Evolutionary conservation across 2,329 filamentous ascomycete genomes (phyloP), one percentile per base, ranked within the genome.

Genomic region (Cordyceps javanica): DNA sequence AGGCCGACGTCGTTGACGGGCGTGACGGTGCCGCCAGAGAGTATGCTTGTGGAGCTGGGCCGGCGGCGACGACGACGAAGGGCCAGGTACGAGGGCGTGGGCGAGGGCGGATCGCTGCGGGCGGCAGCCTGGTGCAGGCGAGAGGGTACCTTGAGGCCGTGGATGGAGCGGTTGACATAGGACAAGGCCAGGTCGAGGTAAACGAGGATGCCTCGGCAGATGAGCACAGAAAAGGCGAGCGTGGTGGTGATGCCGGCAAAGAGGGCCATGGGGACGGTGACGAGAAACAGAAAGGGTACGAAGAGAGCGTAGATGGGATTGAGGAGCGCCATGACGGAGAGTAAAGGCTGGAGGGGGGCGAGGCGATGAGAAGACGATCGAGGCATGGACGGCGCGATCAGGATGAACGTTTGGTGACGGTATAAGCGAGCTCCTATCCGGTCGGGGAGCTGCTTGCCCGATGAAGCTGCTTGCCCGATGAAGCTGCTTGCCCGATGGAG

Each of bases 171-270:
- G 6, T 80, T 78, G 2, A 87, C 66, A 3, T 87, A 73, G 8
- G 81, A 82, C 21, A 83, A 69, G 44, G 76, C 79, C 53, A 89
- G 75, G 65, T 88, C 84, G 60, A 87, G 70, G 66, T 88, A 88
- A 57, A 88, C 79, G 53, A 87, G 66, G 46, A 80, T 72, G 25
- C 86, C 79, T 25, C 85, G 79, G 61, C 86, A 71, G 65, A 82
- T 77, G 50, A 89, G 78, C 36, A 87, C 75, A 38, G 80, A 75
- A 62, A 86, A 81, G 39, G 86, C 83, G 49, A 88, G 63, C 5
- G 77, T 78, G 56, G 85, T 84, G 32, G 86, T 89, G 61, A 88
- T 71, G 61, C 78, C 80, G 54, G 86, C 86, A 56, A 85, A 80
- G 51, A 88, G 67, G 63, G 82, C 77, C 55, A 89, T 76, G 9